phyloP scores from a whole-genome alignment of 768 basidiomycete species.

The Chalciporus pseudorubinellus region DNA sequence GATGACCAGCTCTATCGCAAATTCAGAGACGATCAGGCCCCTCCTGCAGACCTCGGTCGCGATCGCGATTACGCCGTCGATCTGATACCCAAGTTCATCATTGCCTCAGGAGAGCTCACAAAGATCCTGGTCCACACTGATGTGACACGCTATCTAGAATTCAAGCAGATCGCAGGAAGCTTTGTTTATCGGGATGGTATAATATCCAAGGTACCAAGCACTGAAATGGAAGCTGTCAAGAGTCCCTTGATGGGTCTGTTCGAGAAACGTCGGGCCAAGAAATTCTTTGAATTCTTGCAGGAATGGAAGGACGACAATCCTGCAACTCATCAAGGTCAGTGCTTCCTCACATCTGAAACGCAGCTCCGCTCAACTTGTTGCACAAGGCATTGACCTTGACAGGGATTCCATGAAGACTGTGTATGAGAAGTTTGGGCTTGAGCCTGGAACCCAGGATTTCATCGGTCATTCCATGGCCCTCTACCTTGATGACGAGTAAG shows the following conservation, averaged over 20 bases:
- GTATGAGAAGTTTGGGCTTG: constrained; percentile 96
- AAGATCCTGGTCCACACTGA: constrained; percentile 99
- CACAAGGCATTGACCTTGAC: constrained; percentile 80
- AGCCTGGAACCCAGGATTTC: constrained; percentile 97
- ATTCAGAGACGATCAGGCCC: constrained; percentile 75
- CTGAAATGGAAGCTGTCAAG: constrained; percentile 94
- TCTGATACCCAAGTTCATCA: constrained; percentile 99
- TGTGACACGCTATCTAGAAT: constrained; percentile 97
- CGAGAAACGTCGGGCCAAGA: constrained; percentile 97
- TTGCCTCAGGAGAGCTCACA: constrained; percentile 95
- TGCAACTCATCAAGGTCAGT: constrained; percentile 89
- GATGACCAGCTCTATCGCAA: constrained; percentile 84
- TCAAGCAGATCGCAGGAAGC: constrained; percentile 99
- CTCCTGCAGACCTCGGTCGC: constrained; percentile 85
- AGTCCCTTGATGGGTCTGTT: constrained; percentile 98
- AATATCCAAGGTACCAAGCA: constrained; percentile 97
- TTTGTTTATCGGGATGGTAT: constrained; percentile 96
- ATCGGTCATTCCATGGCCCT: constrained; percentile 99
- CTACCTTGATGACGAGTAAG: constrained; percentile 96
- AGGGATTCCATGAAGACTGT: constrained; percentile 90
- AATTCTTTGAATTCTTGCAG: constrained; percentile 97
- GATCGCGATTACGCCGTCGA: constrained; percentile 98
- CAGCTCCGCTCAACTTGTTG: neutral
- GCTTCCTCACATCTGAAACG: constrained; percentile 1
- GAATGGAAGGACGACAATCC: constrained; percentile 94